Evolutionary conservation across 768 basidiomycete species (phyloP).

Genomic region (Termitomyces sp.): DNA sequence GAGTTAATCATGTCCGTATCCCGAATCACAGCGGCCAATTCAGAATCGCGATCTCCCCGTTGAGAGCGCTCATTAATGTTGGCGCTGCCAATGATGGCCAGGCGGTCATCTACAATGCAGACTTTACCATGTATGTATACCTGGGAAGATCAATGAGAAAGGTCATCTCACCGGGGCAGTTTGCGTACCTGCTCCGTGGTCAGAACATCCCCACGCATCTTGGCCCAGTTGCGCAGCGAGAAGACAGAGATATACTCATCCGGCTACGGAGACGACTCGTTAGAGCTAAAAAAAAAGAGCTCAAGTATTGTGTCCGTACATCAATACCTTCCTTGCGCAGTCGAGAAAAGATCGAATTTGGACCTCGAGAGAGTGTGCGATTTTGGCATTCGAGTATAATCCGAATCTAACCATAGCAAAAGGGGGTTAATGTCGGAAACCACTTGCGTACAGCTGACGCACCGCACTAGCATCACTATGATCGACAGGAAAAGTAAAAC

Average conservation of each 20-base stretch:
- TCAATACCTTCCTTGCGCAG: slow-evolving; percentile 86
- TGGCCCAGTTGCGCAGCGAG: slow-evolving; percentile 91
- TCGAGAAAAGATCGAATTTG: slow-evolving; percentile 86
- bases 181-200: slow-evolving; percentile 81
- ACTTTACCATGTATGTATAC: slow-evolving; percentile 91
- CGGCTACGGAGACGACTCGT: slow-evolving; percentile 50
- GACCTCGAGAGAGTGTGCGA: slow-evolving; percentile 82
- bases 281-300: slow-evolving; percentile 3
- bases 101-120: slow-evolving; percentile 90
- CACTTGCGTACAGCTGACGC: slow-evolving; percentile 23
- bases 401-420: slow-evolving; percentile 55
- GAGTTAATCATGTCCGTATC: slow-evolving; percentile 97
- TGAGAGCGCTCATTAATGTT: slow-evolving; percentile 98
- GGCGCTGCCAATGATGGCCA: slow-evolving; percentile 92
- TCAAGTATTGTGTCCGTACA: slow-evolving; percentile 39
- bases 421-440: background rate
- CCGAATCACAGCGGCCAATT: slow-evolving; percentile 86
- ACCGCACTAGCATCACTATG: slow-evolving; percentile 91
- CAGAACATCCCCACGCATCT: slow-evolving; percentile 76
- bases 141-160: slow-evolving; percentile 28
- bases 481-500: slow-evolving; percentile 91
- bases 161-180: background rate
- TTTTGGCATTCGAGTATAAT: slow-evolving; percentile 97
- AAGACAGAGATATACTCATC: slow-evolving; percentile 91
- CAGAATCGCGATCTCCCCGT: slow-evolving; percentile 95